Percentiles rank a stretch among this genome's conserved stretches.
phyloP scores from a whole-genome alignment of 306 rosid genomes.

The Sphenostylis stenocarpa region DNA sequence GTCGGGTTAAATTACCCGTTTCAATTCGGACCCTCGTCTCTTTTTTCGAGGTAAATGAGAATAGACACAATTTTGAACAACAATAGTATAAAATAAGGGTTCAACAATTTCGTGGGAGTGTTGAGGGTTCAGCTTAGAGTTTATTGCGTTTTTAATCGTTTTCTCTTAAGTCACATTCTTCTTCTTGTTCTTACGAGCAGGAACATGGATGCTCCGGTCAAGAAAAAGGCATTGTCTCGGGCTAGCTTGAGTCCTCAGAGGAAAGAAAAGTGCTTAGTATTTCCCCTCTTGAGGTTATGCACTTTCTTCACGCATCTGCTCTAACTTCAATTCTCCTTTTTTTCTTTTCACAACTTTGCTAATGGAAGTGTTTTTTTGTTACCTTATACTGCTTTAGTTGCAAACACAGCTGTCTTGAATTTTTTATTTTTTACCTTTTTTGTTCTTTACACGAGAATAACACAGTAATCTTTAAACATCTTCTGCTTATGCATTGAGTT shows the following conservation, averaged over 20 bases:
- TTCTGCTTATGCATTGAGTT: slow-evolving; percentile 5
- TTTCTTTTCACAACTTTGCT: not conserved
- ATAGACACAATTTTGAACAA: not conserved
- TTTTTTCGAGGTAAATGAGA: not conserved
- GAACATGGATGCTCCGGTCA: slow-evolving; percentile 54
- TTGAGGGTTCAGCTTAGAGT: not conserved
- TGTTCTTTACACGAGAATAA: not conserved
- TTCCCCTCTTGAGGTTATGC: slow-evolving; percentile 74
- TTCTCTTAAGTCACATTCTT: not conserved
- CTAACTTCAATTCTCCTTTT: not conserved
- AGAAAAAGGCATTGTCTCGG: slow-evolving; percentile 69
- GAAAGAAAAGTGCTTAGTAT: slow-evolving; percentile 83
- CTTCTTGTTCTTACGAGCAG: not conserved
- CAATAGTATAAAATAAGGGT: not conserved
- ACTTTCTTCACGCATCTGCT: not conserved
- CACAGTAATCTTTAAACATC: not conserved
- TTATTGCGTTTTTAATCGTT: not conserved
- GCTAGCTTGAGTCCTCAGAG: slow-evolving; percentile 77
- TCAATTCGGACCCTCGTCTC: not conserved
- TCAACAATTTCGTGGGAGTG: not conserved
- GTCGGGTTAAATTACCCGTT: not conserved
- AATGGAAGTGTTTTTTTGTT: not conserved
- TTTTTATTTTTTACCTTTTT: not conserved
- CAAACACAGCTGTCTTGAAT: not conserved
- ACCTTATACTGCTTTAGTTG: not conserved